Evolutionary conservation across 2,329 filamentous ascomycete species (phyloP).

Genomic region (Clathrospora elynae): DNA sequence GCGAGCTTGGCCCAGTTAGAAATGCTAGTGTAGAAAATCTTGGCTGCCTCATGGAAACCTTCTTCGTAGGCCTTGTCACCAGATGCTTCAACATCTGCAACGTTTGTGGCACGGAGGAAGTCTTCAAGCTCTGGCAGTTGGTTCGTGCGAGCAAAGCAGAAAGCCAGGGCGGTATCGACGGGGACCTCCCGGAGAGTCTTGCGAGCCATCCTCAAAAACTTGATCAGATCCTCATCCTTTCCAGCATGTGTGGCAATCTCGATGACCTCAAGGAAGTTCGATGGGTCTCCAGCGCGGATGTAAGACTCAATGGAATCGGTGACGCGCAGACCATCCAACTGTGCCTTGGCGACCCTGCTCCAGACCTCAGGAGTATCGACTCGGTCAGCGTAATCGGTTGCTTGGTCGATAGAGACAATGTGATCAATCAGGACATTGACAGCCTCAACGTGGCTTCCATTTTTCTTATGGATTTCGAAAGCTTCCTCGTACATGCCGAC

Average conservation of each 20-base stretch:
- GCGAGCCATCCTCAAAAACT: slow-evolving; percentile 93
- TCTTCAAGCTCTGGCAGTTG: slow-evolving; percentile 94
- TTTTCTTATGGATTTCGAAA: slow-evolving; percentile 99
- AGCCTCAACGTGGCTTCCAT: slow-evolving; percentile 82
- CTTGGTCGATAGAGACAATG: slow-evolving; percentile 96
- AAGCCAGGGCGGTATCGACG: slow-evolving; percentile 91
- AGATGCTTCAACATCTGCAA: slow-evolving; percentile 93
- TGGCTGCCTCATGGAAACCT: slow-evolving; percentile 91
- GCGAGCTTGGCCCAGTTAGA: slow-evolving; percentile 99
- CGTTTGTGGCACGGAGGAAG: slow-evolving; percentile 90
- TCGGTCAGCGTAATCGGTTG: slow-evolving; percentile 92
- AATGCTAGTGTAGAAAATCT: slow-evolving; percentile 98
- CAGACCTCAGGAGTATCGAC: slow-evolving; percentile 94
- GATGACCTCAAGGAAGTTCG: slow-evolving; percentile 94
- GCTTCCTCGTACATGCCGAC: slow-evolving; percentile 96
- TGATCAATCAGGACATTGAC: slow-evolving; percentile 93
- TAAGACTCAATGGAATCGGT: slow-evolving; percentile 95
- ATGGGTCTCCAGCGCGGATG: slow-evolving; percentile 90
- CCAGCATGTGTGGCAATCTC: slow-evolving; percentile 93
- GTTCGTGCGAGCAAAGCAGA: slow-evolving; percentile 89
- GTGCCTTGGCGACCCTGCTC: slow-evolving; percentile 98
- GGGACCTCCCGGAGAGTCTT: slow-evolving; percentile 93
- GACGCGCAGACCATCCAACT: slow-evolving; percentile 92
- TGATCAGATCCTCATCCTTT: slow-evolving; percentile 97
- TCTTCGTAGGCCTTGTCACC: slow-evolving; percentile 98